Percentiles rank a stretch among this genome's conserved stretches.
Evolutionary conservation across 768 basidiomycete species (phyloP).

Genomic region (Lactarius sanguifluus): DNA sequence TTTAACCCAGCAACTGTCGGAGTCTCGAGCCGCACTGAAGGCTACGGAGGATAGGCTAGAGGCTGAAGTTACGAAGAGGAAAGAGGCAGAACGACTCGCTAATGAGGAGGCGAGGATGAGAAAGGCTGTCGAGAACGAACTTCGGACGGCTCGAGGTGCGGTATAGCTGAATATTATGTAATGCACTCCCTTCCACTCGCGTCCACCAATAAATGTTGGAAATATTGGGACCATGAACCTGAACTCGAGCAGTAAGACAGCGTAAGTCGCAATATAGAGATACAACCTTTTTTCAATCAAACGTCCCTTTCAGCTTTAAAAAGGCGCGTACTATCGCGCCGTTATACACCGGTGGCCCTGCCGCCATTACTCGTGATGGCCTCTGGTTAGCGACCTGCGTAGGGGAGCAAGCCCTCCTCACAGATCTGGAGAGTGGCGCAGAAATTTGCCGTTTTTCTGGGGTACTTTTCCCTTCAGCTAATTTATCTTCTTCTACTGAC

Average conservation of each 20-base stretch:
- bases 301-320: slow-evolving; percentile 59
- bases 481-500: slow-evolving; percentile 11
- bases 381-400: slow-evolving; percentile 81
- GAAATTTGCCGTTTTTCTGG: slow-evolving; percentile 81
- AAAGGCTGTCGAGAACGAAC: slow-evolving; percentile 51
- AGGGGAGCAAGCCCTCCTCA: slow-evolving; percentile 80
- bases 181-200: not conserved
- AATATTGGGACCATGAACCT: slow-evolving; percentile 6
- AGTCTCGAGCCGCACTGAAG: slow-evolving; percentile 57
- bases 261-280: slow-evolving; percentile 43
- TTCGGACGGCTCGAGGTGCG: slow-evolving; percentile 31
- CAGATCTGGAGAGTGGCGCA: slow-evolving; percentile 70
- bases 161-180: not conserved
- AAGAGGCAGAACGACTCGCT: slow-evolving; percentile 55
- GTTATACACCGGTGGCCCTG: slow-evolving; percentile 85
- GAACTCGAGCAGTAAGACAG: slow-evolving; percentile 55
- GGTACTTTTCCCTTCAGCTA: slow-evolving; percentile 50
- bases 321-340: slow-evolving; percentile 72
- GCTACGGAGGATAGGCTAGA: slow-evolving; percentile 58
- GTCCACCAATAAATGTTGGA: not conserved
- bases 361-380: slow-evolving; percentile 78
- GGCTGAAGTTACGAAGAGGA: slow-evolving; percentile 56
- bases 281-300: not conserved
- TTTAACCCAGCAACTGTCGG: slow-evolving; percentile 68
- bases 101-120: slow-evolving; percentile 51